Evolutionary conservation across 2,329 filamentous ascomycete species (phyloP), one percentile per base, ranked within the genome.

Genomic region (Celoporthe dispersa): DNA sequence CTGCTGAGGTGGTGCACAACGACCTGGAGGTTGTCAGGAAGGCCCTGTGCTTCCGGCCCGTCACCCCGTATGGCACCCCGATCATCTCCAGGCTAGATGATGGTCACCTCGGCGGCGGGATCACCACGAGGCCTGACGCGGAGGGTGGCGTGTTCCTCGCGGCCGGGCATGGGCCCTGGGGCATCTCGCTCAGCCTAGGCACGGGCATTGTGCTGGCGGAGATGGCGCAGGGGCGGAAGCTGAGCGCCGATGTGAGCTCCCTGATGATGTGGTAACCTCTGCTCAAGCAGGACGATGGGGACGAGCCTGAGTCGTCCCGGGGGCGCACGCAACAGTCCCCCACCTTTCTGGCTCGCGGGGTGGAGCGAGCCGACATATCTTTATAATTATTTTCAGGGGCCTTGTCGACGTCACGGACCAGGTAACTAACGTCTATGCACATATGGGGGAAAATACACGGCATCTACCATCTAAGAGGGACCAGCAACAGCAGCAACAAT

Each of bases 131-230:
- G 51, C 73, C 77, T 1, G 80, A 79, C 0, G 74, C 75, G 0
- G 82, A 83, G 0, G 89, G 90, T 1, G 91, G 92, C 4, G 89
- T 95, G 0, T 94, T 88, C 76, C 78, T 94, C 51, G 89, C 90
- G 1, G 84, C 90, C 4, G 92, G 92, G 0, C 92, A 94, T 81
- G 92, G 92, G 0, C 90, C 92, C 0, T 94, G 92, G 92, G 92
- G 92, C 0, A 91, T 91, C 35, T 86, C 84, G 63, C 76, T 89
- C 75, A 83, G 84, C 22, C 79, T 93, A 39, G 92, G 91, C 1
- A 94, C 91, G 0, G 92, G 92, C 0, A 86, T 87, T 73, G 88
- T 93, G 7, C 81, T 94, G 81, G 86, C 90, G 14, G 91, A 94
- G 80, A 84, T 94, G 85, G 84, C 93, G 57, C 84, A 87, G 74